phyloP scores from a whole-genome alignment of 306 rosid genomes.

The Dalbergia oliveri region DNA sequence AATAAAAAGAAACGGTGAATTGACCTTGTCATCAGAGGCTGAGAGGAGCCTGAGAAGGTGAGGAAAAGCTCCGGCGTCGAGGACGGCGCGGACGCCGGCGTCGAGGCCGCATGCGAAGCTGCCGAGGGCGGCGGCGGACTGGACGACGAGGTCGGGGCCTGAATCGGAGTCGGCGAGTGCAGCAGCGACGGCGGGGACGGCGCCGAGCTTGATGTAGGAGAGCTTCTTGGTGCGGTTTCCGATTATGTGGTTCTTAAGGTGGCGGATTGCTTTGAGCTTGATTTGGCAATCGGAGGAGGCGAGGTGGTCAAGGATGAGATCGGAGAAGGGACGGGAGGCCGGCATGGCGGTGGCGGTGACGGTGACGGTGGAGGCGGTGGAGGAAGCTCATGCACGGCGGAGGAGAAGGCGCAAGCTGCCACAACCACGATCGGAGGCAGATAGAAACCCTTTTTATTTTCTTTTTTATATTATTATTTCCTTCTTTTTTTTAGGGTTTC shows the following conservation, averaged over 20 bases:
- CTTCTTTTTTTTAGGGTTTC: background rate
- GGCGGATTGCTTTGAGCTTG: slow-evolving; percentile 73
- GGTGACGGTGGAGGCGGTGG: slow-evolving; percentile 5
- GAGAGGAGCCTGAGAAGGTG: slow-evolving; percentile 60
- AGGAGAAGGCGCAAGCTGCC: slow-evolving; percentile 23
- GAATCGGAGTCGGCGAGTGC: slow-evolving; percentile 50
- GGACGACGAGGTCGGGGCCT: slow-evolving; percentile 63
- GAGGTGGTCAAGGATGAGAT: slow-evolving; percentile 60
- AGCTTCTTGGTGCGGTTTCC: slow-evolving; percentile 81
- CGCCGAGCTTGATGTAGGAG: slow-evolving; percentile 67
- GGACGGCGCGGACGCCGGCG: slow-evolving; percentile 67
- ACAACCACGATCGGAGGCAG: slow-evolving; percentile 15
- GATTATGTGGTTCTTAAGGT: slow-evolving; percentile 74
- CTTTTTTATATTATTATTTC: background rate
- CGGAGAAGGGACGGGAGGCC: slow-evolving; percentile 50
- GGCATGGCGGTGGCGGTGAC: slow-evolving; percentile 53
- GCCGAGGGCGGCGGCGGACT: slow-evolving; percentile 73
- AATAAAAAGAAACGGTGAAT: background rate
- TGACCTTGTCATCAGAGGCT: slow-evolving; percentile 64
- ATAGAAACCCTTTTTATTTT: slow-evolving; percentile 19
- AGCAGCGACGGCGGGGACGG: slow-evolving; percentile 51
- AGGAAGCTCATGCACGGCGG: slow-evolving; percentile 55
- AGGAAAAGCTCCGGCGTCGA: slow-evolving; percentile 67
- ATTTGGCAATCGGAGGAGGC: slow-evolving; percentile 56
- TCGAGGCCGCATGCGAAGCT: slow-evolving; percentile 79